phyloP scores from a whole-genome alignment of 768 basidiomycete species.

The Tricholomella constricta region DNA sequence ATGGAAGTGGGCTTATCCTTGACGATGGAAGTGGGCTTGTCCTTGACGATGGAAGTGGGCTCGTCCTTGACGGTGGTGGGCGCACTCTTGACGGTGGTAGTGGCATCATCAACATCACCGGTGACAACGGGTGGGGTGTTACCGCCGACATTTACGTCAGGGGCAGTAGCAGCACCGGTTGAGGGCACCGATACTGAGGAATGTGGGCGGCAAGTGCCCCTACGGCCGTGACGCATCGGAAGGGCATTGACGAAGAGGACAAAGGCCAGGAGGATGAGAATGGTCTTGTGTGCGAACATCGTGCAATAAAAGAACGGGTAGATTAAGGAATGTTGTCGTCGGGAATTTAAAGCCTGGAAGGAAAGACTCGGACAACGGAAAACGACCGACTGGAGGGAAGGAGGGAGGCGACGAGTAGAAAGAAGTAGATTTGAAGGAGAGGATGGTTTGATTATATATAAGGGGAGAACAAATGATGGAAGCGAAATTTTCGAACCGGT shows the following conservation, averaged over 20 bases:
- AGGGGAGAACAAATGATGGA: background rate
- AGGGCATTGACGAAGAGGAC: slow-evolving; percentile 24
- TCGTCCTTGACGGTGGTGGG: background rate
- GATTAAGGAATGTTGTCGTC: slow-evolving; percentile 16
- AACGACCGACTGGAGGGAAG: slow-evolving; percentile 17
- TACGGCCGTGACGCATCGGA: slow-evolving; percentile 18
- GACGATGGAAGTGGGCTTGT: slow-evolving; percentile 3
- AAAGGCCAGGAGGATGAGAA: slow-evolving; percentile 24
- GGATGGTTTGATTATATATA: slow-evolving; percentile 6
- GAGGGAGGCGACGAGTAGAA: background rate
- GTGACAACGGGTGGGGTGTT: slow-evolving; percentile 1
- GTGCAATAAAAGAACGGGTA: slow-evolving; percentile 16
- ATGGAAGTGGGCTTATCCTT: slow-evolving; percentile 2
- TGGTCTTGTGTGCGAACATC: slow-evolving; percentile 23
- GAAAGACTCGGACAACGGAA: slow-evolving; percentile 18
- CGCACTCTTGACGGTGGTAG: background rate
- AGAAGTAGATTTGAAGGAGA: background rate
- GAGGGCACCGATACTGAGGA: background rate
- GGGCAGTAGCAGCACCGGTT: slow-evolving; percentile 1
- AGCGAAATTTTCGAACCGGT: slow-evolving; percentile 1
- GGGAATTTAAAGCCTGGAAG: slow-evolving; percentile 15
- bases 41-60: slow-evolving; percentile 6
- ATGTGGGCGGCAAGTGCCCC: slow-evolving; percentile 13
- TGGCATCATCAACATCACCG: background rate
- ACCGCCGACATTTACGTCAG: background rate